Percentiles rank a stretch among this genome's conserved stretches.
Evolutionary conservation across 495 filamentous ascomycete genomes (phyloP).

Genomic region (Xylaria telfairii): DNA sequence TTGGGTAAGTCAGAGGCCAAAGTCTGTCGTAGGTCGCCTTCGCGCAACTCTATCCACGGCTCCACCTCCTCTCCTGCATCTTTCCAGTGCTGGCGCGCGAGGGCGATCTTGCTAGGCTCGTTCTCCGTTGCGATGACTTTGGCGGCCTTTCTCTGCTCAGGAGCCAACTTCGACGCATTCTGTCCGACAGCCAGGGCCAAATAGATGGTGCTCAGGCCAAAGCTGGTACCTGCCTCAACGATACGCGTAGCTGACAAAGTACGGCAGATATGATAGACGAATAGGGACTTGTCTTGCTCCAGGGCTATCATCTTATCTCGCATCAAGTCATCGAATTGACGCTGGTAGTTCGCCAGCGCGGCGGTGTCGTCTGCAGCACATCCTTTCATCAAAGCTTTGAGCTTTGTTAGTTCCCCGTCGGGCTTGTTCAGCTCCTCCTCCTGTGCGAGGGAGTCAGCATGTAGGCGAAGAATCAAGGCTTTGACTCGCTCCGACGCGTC

Average conservation of each 20-base stretch:
- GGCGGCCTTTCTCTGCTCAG: constrained; percentile 31
- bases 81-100: constrained; percentile 55
- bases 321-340: constrained; percentile 24
- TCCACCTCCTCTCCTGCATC: constrained; percentile 51
- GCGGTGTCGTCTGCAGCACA: constrained; percentile 2
- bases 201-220: constrained; percentile 66
- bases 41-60: constrained; percentile 56
- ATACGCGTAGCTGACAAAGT: constrained; percentile 53
- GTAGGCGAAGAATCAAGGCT: constrained; percentile 16
- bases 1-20: constrained; percentile 49
- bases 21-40: constrained; percentile 61
- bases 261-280: constrained; percentile 53
- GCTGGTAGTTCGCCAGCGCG: constrained; percentile 1
- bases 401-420: neutral
- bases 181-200: constrained; percentile 59
- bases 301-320: constrained; percentile 55
- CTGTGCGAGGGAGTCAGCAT: constrained; percentile 18
- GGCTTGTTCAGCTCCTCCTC: constrained; percentile 24
- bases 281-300: constrained; percentile 58
- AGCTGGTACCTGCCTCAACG: constrained; percentile 65
- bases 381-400: neutral
- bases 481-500: constrained; percentile 23
- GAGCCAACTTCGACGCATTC: constrained; percentile 32
- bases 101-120: constrained; percentile 52
- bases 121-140: constrained; percentile 63